Evolutionary conservation across 352 stramenopile genomes (phyloP).

Genomic region (Globisporangium parvum): DNA sequence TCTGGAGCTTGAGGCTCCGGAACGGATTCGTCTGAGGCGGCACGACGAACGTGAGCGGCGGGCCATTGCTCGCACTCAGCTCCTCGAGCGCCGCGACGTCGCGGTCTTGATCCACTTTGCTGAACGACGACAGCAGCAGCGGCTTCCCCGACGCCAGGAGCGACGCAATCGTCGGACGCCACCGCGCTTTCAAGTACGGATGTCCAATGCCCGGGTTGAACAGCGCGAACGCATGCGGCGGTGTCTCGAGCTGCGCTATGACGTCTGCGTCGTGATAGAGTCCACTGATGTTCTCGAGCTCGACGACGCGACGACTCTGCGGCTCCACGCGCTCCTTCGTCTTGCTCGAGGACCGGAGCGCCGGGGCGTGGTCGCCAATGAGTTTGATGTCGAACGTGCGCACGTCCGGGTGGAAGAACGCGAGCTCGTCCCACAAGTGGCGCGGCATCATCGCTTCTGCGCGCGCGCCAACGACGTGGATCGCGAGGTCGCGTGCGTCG

Average conservation of each 20-base stretch:
- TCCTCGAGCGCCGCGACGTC: conserved; percentile 41
- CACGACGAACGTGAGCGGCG: conserved; percentile 28
- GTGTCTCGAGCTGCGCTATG: conserved; percentile 10
- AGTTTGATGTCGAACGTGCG: conserved; percentile 41
- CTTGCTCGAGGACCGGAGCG: conserved; percentile 20
- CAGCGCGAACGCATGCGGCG: conserved; percentile 55
- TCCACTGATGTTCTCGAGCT: conserved; percentile 36
- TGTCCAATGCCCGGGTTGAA: conserved; percentile 75
- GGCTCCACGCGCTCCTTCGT: neutral
- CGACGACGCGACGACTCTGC: conserved; percentile 17
- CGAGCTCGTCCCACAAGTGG: conserved; percentile 61
- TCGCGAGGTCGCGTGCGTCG: conserved; percentile 13
- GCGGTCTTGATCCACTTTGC: conserved; percentile 45
- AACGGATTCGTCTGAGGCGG: conserved; percentile 50
- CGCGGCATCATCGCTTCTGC: conserved; percentile 71
- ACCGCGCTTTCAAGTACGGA: conserved; percentile 33
- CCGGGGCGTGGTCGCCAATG: conserved; percentile 58
- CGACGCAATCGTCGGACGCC: conserved; percentile 44
- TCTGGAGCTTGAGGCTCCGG: conserved; percentile 47
- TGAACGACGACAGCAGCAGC: conserved; percentile 63
- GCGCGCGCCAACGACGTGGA: conserved; percentile 62
- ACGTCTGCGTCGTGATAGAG: conserved; percentile 44
- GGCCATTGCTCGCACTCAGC: conserved; percentile 13
- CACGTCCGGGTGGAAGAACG: conserved; percentile 26
- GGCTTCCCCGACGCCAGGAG: conserved; percentile 39